Base-by-base conservation (phyloP, 768 basidiomycete species). In the Lentinula boryana region DNA sequence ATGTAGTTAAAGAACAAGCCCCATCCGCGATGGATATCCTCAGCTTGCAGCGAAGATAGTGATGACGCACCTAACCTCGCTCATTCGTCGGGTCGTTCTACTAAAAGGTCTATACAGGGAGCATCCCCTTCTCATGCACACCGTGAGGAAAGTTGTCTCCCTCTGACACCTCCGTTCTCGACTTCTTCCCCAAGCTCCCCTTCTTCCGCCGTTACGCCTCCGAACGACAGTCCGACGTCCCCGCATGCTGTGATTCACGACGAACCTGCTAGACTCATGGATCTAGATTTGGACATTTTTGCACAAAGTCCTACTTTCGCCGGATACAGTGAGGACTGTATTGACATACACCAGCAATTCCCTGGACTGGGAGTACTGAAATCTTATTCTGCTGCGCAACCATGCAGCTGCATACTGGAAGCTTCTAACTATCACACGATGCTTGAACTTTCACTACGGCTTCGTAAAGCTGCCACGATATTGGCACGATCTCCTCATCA, bases 1-100 rank as follows among this genome's bases (percentile, higher is more conserved):
- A 10, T 31, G 23, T 23, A 92, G 84, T 69, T 92, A 60, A 88
- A 88, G 70, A 86, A 88, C 63, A 88, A 87, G 65, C 86, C 87
- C 8, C 84, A 87, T 67, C 86, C 86, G 18, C 81, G 84, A 33
- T 88, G 85, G 86, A 77, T 64, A 66, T 38, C 58, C 66, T 58
- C 67, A 65, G 50, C 27, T 60, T 49, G 53, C 61, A 53, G 54
- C 13, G 40, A 53, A 33, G n/a, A 41, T 36, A 54, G 32, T 21
- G 38, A 43, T 21, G 38, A 27, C 23, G 3, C 55, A 15, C 13
- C 36, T 40, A 31, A 36, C 67, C 41, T 60, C 60, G 59, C 8
- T 58, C 18, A 40, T 5, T 55, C 55, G 9, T 12, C 38, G 3
- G 16, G 15, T 31, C 21, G 16, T 8, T 3, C 13, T 36, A 16